These are phyloP conservation scores for Suillus hirtellus DNA, from an alignment of 768 basidiomycete genomes.

Conservation along the genomic window DNA sequence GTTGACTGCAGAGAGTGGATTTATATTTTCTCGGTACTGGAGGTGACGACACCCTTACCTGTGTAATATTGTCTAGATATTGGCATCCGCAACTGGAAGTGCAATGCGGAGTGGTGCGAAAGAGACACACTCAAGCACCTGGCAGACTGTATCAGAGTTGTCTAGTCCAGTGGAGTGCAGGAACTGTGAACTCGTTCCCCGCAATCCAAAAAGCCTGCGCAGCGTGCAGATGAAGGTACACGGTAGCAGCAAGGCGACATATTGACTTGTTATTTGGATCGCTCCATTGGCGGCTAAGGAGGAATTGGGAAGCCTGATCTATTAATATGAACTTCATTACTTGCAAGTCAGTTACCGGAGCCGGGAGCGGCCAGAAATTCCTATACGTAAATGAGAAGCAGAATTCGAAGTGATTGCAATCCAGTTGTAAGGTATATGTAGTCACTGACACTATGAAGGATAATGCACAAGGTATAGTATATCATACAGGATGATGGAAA, in stretches of 20 bases:
- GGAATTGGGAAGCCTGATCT: not conserved
- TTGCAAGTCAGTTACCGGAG: not conserved
- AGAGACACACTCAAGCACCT: conserved; percentile 44
- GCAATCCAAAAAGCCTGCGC: too few species aligned
- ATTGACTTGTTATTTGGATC: not conserved
- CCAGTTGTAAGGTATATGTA: not conserved
- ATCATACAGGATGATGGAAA: not conserved
- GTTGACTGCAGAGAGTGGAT: conserved; percentile 47
- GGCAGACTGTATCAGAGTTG: conserved; percentile 41
- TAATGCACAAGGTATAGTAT: not conserved
- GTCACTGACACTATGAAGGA: not conserved
- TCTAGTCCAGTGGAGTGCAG: conserved; percentile 52
- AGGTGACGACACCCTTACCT: conserved; percentile 30
- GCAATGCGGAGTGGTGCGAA: conserved; percentile 53
- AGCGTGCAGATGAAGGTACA: too few species aligned
- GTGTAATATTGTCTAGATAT: conserved; percentile 66
- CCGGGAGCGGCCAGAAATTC: not conserved
- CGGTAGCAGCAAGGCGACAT: too few species aligned
- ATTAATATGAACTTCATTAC: not conserved
- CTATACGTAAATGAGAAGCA: not conserved
- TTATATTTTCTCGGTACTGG: not conserved
- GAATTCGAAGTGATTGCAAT: not conserved
- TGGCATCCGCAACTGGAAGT: conserved; percentile 68
- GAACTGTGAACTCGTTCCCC: conserved; percentile 53
- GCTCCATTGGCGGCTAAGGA: not conserved